Evolutionary conservation across 306 rosid species (phyloP), one percentile per base, ranked within the genome.

Genomic region (Pyrus betulifolia): DNA sequence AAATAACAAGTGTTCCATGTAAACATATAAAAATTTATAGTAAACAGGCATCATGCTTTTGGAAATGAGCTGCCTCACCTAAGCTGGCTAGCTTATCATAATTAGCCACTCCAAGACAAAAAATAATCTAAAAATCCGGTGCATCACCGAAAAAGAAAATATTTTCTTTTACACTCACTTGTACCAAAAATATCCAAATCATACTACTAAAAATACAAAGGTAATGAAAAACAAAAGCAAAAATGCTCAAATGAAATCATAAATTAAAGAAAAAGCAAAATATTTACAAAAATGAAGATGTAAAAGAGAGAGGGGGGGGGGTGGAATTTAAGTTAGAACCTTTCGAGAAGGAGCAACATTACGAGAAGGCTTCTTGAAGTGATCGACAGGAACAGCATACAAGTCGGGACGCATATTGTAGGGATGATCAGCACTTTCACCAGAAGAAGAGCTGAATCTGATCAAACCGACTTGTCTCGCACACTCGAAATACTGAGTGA

Each of bases 401-500:
- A 91, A 84, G 68, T 86, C 88, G 15, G 65, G 70, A 22, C 79
- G 83, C 55, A 51, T 17, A 12, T 55, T 28, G 71, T 76, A 80
- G 89, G 87, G 61, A 13, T 35, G 61, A 33, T 66, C 51, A 31
- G 23, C 91, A 38, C 81, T 79, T 38, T 91, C 97, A 0, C 97
- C 97, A 42, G 90, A 89, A 30, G 96, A 91, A 60, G 93, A 91
- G 78, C 97, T 91, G 80, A 87, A 85, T 35, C 96, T 89, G 74
- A 93, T 85, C 84, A 93, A 77, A 28, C 98, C 96, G 2, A 93
- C 96, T 30, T 94, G 97, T 51, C 96, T 88, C 0, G 98, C 93
- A 28, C 84, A 86, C 74, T 92, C 98, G 52, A 95, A 95, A 71
- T 92, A 95, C 85, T 95, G 97, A 69, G 97, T 95, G 72, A 95